These are phyloP conservation scores for Cercospora berteroae DNA, from an alignment of 2,329 filamentous ascomycete species.

Conservation along the genomic window DNA sequence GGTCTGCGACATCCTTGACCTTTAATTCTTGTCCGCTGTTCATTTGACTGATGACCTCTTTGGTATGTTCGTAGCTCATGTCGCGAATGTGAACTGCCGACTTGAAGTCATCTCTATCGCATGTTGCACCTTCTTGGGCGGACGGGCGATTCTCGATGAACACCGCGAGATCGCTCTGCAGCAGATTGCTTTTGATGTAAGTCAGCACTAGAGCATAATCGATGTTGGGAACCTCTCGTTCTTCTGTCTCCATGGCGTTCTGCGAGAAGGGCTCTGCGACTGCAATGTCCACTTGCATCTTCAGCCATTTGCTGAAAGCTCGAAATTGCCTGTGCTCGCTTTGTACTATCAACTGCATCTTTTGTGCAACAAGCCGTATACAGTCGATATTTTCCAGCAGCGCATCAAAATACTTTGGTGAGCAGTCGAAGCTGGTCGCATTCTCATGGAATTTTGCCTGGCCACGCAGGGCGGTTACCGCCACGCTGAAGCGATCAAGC, in stretches of 20 bases:
- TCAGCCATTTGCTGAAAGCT: conserved; percentile 80
- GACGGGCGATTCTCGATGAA: conserved; percentile 38
- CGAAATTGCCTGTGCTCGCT: conserved; percentile 76
- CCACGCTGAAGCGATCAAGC: conserved; percentile 75
- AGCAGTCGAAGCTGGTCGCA: conserved; percentile 56
- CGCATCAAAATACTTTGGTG: conserved; percentile 40
- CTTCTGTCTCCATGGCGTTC: conserved; percentile 67
- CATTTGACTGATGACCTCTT: conserved; percentile 19
- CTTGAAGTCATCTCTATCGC: conserved; percentile 24
- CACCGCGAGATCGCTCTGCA: conserved; percentile 30
- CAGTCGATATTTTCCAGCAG: conserved; percentile 68
- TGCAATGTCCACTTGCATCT: conserved; percentile 76
- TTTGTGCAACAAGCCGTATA: conserved; percentile 72
- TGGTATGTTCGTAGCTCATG: conserved; percentile 27
- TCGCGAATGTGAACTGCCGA: conserved; percentile 20
- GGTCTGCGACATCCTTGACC: conserved; percentile 22
- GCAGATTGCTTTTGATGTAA: conserved; percentile 68
- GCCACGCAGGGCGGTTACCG: conserved; percentile 78
- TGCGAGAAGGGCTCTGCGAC: conserved; percentile 60
- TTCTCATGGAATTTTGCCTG: conserved; percentile 78
- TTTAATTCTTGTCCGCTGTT: conserved; percentile 16
- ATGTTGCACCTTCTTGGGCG: conserved; percentile 40
- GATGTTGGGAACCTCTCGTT: conserved; percentile 70
- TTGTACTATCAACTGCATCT: conserved; percentile 66
- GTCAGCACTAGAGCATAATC: conserved; percentile 70